Evolutionary conservation across 495 filamentous ascomycete species (phyloP), one percentile per base, ranked within the genome.

Genomic region (Aspergillus mulundensis): DNA sequence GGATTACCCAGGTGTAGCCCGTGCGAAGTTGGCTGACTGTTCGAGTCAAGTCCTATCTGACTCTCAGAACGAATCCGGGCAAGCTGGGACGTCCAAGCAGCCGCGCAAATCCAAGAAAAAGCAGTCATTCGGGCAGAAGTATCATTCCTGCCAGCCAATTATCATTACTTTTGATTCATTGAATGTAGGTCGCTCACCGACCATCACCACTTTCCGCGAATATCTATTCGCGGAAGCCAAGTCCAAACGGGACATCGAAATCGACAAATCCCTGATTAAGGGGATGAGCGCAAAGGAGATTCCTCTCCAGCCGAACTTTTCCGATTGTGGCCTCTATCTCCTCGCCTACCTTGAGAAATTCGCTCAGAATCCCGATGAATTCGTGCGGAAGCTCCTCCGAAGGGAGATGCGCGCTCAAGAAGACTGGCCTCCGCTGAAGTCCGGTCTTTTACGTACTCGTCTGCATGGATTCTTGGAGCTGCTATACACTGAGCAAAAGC

Each of bases 81-180:
- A 18, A 8, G 21, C 51, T 0, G 41, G 24, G 15, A 50, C 62
- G 14, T 46, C 62, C 18, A 58, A 52, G 30, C 61, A 61, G 18
- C 4, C 28, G 3, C 40, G 42, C n/a, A 71, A 70, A 32, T 40
- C 57, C 30, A 66, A 72, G 53, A 69, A 70, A 56, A 75, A 72
- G 39, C 59, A 61, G 8, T 5, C 65, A 8, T 7, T 58, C 12
- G 63, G 65, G 1, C 45, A 44, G 5, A 70, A 67, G 39, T 53
- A 63, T 25, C 60, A 74, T 44, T 57, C 66, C 15, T 48, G 47
- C 39, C 77, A 77, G 42, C 83, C 90, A 6, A 78, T 78, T 20
- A 95, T 98, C 53, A 84, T 98, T 59, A 91, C 89, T 0, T 82
- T 98, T 15, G 94, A 98, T 69, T 97, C 94, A 0, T 75, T 98